Conservation (phyloP, 2,329 filamentous ascomycete genomes). For the Talaromyces sp. region DNA sequence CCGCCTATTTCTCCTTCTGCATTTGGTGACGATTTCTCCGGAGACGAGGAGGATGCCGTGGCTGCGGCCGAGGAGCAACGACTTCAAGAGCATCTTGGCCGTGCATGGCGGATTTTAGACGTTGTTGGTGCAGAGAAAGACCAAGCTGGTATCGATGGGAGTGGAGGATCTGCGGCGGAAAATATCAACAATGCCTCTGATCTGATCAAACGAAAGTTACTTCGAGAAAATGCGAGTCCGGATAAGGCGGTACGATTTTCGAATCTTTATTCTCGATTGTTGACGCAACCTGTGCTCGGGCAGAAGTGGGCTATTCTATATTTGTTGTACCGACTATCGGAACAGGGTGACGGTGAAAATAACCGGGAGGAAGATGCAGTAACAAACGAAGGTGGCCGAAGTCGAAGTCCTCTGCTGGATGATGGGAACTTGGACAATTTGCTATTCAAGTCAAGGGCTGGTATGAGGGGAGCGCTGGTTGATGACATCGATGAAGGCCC, state of each 20-base stretch:
- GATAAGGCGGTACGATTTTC: slow-evolving; percentile 79
- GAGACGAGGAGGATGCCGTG: slow-evolving; percentile 33
- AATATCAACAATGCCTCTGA: slow-evolving; percentile 86
- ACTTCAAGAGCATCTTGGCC: slow-evolving; percentile 34
- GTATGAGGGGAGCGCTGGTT: slow-evolving; percentile 24
- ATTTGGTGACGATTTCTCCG: slow-evolving; percentile 30
- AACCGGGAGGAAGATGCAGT: slow-evolving; percentile 24
- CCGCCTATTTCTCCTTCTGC: slow-evolving; percentile 34
- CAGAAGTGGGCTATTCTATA: slow-evolving; percentile 98
- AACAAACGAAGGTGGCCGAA: slow-evolving; percentile 26
- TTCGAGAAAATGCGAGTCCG: slow-evolving; percentile 70
- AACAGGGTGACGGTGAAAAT: slow-evolving; percentile 47
- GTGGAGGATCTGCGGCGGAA: slow-evolving; percentile 30
- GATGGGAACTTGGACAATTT: slow-evolving; percentile 39
- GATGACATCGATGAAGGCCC: slow-evolving; percentile 34
- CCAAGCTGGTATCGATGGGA: slow-evolving; percentile 23
- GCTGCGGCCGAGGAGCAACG: slow-evolving; percentile 37
- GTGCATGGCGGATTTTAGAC: slow-evolving; percentile 39
- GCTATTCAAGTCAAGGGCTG: slow-evolving; percentile 29
- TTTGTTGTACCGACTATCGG: slow-evolving; percentile 78
- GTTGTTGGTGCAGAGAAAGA: slow-evolving; percentile 14
- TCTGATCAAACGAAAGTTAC: slow-evolving; percentile 82
- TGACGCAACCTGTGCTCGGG: slow-evolving; percentile 86
- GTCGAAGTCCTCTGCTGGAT: slow-evolving; percentile 40
- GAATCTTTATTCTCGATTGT: slow-evolving; percentile 82